A percentile compares a stretch with the other conserved stretches of the same genome.
Evolutionary conservation across 495 filamentous ascomycete species (phyloP).

Genomic region (Penicillium dipodomyicola): DNA sequence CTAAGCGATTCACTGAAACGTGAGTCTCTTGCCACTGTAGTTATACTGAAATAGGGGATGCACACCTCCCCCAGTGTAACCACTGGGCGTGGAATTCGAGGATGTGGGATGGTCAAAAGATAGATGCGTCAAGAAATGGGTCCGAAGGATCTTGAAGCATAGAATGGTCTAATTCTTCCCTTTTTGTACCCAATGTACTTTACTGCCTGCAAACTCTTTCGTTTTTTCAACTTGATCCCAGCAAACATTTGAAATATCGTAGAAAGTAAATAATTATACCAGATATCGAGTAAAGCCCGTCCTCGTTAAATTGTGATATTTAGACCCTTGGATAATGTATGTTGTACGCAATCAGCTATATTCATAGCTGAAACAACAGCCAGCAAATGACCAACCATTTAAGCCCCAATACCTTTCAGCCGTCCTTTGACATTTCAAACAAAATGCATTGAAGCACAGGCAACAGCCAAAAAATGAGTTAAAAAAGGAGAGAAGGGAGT

Average conservation of each 20-base stretch:
- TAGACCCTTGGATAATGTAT: neutral
- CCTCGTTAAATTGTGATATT: neutral
- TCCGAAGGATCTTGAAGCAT: constrained; percentile 46
- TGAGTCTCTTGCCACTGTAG: constrained; percentile 25
- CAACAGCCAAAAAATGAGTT: neutral
- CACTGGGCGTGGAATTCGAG: constrained; percentile 29
- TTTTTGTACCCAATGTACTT: constrained; percentile 55
- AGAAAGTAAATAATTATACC: neutral
- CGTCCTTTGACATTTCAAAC: neutral
- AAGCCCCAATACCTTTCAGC: neutral
- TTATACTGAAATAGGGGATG: constrained; percentile 40
- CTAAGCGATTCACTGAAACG: constrained; percentile 60
- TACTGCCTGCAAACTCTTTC: constrained; percentile 55
- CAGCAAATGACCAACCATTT: neutral
- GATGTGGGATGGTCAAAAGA: constrained; percentile 48
- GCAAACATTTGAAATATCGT: neutral
- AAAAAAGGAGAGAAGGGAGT: too few species aligned
- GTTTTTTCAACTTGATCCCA: constrained; percentile 24
- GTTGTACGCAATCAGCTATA: neutral
- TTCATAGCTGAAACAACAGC: neutral
- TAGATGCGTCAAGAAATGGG: constrained; percentile 47
- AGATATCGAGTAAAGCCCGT: neutral
- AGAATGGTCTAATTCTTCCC: constrained; percentile 45
- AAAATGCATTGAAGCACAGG: neutral
- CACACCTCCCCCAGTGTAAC: constrained; percentile 26